Evolutionary conservation across 2,329 filamentous ascomycete genomes (phyloP), one percentile per base, ranked within the genome.

Genomic region (Pseudopyrenochaeta lycopersici): DNA sequence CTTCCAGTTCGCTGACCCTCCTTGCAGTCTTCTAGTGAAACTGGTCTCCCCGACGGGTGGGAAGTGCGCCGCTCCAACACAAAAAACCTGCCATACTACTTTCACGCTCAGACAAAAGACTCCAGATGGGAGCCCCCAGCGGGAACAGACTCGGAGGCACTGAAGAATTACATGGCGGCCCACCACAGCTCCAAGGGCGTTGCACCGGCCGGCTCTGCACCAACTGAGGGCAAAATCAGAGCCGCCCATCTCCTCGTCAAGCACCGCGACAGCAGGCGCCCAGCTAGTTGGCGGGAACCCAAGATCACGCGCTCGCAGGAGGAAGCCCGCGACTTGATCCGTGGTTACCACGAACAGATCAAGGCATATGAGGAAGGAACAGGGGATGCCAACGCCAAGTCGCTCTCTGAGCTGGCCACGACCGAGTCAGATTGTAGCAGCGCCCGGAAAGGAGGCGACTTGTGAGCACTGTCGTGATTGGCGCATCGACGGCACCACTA

Each of bases 11-110:
- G 63, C 63, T 72, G 62, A 72, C 63, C 56, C 43, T 35, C 43
- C 18, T 47, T 52, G 46, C 51, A 73, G 70, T 68, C 68, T n/a
- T 64, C 67, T 23, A 52, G 50, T 33, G 67, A 71, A 44, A 71
- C 72, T 29, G 94, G 94, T 75, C 87, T 97, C 60, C 93, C 93
- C 58, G 77, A 87, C 44, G 87, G 88, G 76, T 97, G 94, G 93
- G 95, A 98, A 81, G 92, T 99, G 73, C 92, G 95, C 76, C 92
- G 96, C 81, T 97, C 92, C 77, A 96, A 97, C 82, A 96, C 92
- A 78, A 98, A 97, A 83, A 96, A 96, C 80, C 89, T 98, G 31
- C 95, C 95, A 32, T 99, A 99, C 84, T 99, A 98, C 83, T 98
- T 97, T 89, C 96, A 97, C 79, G 82, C 89, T 40, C 81, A 80